Base-by-base conservation (phyloP, 2,329 filamentous ascomycete species). In the Colletotrichum sp. region DNA sequence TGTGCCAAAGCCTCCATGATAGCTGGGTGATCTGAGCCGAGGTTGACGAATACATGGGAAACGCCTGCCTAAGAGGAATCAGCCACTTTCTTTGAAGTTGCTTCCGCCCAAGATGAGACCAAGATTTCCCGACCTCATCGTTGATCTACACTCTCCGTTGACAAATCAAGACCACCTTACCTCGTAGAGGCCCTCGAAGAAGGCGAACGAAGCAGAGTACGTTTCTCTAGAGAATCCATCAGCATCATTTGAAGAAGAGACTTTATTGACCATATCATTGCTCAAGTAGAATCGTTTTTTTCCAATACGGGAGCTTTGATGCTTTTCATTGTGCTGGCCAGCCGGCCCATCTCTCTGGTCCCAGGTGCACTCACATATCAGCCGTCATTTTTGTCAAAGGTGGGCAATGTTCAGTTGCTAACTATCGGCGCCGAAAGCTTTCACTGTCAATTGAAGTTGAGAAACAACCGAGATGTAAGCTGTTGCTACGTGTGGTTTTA, bases 161-260 rank as follows among this genome's bases (percentile, higher is more conserved):
- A 52, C 44, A 52, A 52, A 22, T 12, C 12, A 8, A 22, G n/a
- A 22, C 6, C n/a, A 52, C n/a, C 44, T 9, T 52, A 52, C 44
- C 44, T 95, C 93, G 92, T 93, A 95, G 64, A 96, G 86, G 36
- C 94, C 93, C 87, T 96, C 95, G 78, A 96, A 96, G 84, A 96
- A 96, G 83, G 94, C 95, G 80, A 93, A 95, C 0, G 94, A 95
- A 13, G 95, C 92, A 8, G 95, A 96, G 82, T 96, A 94, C 87
- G 89, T 89, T 22, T 84, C 83, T 52, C 44, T 52, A 22, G n/a
- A 52, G 11, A 13, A 22, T 52, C 0, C 12, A n/a, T 52, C n/a
- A 52, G 44, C n/a, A 49, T 22, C 3, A 22, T 7, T 49, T 8
- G 44, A 22, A 49, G n/a, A 49, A 12, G 44, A 49, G 6, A 13